Base-by-base conservation (phyloP, 768 basidiomycete genomes). In the Mycena epipterygia region DNA sequence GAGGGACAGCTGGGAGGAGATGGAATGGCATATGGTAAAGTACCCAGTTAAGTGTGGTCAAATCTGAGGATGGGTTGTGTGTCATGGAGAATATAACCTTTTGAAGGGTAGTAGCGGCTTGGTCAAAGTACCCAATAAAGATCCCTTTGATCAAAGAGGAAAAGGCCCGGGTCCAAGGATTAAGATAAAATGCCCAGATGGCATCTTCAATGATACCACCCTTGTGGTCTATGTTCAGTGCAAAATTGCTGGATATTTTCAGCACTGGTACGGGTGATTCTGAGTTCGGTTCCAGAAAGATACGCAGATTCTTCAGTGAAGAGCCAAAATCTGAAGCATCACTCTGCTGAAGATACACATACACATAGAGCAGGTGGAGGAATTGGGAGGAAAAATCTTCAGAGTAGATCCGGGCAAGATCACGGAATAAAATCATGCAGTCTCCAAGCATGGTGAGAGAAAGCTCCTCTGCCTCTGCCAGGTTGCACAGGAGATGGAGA, bases 291-390 rank as follows among this genome's bases (percentile, higher is more conserved):
- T 64, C 64, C n/a, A 64, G 42, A 29, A 64, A 64, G 19, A 42
- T 23, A 2, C 64, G 64, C 4, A 64, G 39, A 21, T 44, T 25
- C 23, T 23, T 23, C 52, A 64, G 25, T 1, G 51, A 55, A 21
- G 21, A 17, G 32, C 4, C n/a, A 4, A 3, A 21, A 48, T 32
- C 16, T 12, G 49, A 2, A 3, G 49, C 27, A 16, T 16, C 21
- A 64, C 55, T 4, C 23, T 11, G 39, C 4, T 14, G n/a, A 17
- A 61, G 27, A 52, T 55, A 68, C 7, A 42, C 41, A 41, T 53
- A 46, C 1, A 41, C 67, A 21, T 62, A 14, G 27, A 68, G 49
- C 17, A 62, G 35, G 9, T 29, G n/a, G 29, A 68, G 51, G 37
- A 61, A 61, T 23, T 39, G 37, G 33, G 65, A n/a, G 13, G 42